These are phyloP conservation scores for Anthracocystis panici-leucophaei DNA, from an alignment of 1,284 basidiomycete species.

Conservation along the genomic window DNA sequence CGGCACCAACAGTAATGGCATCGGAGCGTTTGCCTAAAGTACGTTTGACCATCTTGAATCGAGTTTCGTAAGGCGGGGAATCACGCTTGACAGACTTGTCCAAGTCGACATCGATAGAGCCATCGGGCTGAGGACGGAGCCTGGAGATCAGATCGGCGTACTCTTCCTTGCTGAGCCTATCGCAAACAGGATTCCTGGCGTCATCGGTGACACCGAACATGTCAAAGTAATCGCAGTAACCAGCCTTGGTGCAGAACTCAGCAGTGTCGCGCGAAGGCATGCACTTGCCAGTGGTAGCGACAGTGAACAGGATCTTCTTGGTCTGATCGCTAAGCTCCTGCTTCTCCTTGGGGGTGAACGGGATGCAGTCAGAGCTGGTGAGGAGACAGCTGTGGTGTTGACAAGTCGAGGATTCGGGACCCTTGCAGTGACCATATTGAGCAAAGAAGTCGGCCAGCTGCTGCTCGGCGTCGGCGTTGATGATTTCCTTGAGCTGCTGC, in stretches of 20 bases:
- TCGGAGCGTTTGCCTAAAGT: conserved; percentile 1
- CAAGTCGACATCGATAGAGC: conserved; percentile 7
- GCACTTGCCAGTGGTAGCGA: conserved; percentile 18
- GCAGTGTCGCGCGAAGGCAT: background rate
- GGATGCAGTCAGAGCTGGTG: conserved; percentile 1
- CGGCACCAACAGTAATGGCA: background rate
- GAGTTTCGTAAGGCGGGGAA: background rate
- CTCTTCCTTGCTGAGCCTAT: background rate
- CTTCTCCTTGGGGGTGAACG: conserved; percentile 9
- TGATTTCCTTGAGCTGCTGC: background rate
- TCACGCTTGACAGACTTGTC: background rate
- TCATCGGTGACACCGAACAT: background rate
- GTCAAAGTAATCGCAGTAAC: conserved; percentile 28
- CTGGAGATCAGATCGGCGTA: background rate
- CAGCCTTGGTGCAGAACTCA: conserved; percentile 5
- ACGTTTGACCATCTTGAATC: background rate
- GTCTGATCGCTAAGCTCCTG: background rate
- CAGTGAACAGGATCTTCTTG: conserved; percentile 6
- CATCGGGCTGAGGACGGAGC: conserved; percentile 8
- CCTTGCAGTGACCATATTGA: conserved; percentile 8
- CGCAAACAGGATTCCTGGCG: background rate
- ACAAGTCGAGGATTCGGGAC: conserved; percentile 1
- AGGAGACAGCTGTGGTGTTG: conserved; percentile 8
- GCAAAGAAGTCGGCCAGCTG: conserved; percentile 6
- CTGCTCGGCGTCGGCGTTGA: background rate